Percentiles rank a stretch among this genome's conserved stretches.
These are phyloP conservation scores for Rubroshorea leprosula DNA, from an alignment of 345 rosid species.

Conservation along the genomic window DNA sequence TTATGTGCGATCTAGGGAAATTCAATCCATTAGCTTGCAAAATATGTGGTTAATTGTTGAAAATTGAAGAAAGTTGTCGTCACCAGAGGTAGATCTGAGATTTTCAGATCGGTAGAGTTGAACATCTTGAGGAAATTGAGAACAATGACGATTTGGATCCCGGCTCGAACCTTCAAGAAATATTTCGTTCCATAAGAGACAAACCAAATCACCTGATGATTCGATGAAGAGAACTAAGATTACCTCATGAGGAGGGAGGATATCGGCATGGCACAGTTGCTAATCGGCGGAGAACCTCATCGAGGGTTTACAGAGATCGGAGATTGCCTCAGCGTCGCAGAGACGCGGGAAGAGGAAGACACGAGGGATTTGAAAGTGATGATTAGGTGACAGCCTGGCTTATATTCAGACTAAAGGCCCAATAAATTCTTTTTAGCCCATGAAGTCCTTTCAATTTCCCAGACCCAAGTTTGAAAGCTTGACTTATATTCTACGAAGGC, in stretches of 20 bases:
- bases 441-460: too few relatives aligned
- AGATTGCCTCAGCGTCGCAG: too few relatives aligned
- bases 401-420: too few relatives aligned
- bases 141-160: conserved; percentile 79
- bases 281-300: conserved; percentile 82
- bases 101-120: conserved; percentile 56
- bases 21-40: not conserved
- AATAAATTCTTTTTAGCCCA: too few relatives aligned
- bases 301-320: conserved; percentile 30
- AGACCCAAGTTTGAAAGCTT: too few relatives aligned
- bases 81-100: conserved; percentile 71
- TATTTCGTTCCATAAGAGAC: not conserved
- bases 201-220: not conserved
- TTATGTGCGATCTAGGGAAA: too few relatives aligned
- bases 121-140: conserved; percentile 61
- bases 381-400: too few relatives aligned
- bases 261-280: conserved; percentile 66
- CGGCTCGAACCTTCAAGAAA: conserved; percentile 66
- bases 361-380: too few relatives aligned
- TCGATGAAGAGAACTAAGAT: conserved; percentile 7
- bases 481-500: too few relatives aligned
- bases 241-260: conserved; percentile 59
- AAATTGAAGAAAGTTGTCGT: not conserved
- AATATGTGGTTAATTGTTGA: not conserved
- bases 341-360: too few relatives aligned